Percentiles rank a stretch among this genome's conserved stretches.
These are phyloP conservation scores for Sungouiozyma ichnusensis DNA, from an alignment of 805 yeast genomes.

Conservation along the genomic window DNA sequence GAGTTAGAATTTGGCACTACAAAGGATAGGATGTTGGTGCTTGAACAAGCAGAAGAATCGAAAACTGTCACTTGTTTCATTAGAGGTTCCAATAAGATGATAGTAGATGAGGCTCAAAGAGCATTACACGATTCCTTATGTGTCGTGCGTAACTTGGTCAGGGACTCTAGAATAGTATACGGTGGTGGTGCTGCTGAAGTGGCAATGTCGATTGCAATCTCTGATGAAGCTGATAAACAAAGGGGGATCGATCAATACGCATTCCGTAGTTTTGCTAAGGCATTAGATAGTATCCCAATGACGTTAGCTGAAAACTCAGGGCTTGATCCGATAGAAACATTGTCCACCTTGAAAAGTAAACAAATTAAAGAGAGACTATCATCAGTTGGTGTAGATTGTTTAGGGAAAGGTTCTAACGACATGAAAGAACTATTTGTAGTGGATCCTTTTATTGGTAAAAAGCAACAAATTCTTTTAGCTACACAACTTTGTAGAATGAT, in stretches of 20 bases:
- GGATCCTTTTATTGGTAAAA: constrained; percentile 95
- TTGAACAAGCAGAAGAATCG: constrained; percentile 79
- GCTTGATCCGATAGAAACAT: constrained; percentile 81
- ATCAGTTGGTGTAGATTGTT: constrained; percentile 84
- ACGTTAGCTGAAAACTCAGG: constrained; percentile 97
- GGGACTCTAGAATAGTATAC: constrained; percentile 89
- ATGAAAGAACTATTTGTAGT: constrained; percentile 92
- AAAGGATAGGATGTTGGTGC: constrained; percentile 87
- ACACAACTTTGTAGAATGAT: constrained; percentile 98
- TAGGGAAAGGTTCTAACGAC: constrained; percentile 78
- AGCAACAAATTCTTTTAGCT: constrained; percentile 89
- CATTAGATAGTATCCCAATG: constrained; percentile 87
- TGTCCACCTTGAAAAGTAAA: constrained; percentile 71
- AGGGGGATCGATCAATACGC: constrained; percentile 97
- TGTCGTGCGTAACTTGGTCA: constrained; percentile 90
- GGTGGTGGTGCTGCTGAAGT: constrained; percentile 99
- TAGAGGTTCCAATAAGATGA: constrained; percentile 96
- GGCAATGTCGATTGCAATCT: constrained; percentile 81
- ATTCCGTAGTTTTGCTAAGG: constrained; percentile 86
- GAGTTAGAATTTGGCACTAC: constrained; percentile 96
- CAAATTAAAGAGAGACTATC: constrained; percentile 68
- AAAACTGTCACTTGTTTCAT: constrained; percentile 87
- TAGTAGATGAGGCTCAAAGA: constrained; percentile 92
- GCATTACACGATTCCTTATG: constrained; percentile 95
- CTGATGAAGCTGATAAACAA: constrained; percentile 85